These are phyloP conservation scores for Candida albicans DNA, from an alignment of 1,139 yeast species.

Conservation along the genomic window DNA sequence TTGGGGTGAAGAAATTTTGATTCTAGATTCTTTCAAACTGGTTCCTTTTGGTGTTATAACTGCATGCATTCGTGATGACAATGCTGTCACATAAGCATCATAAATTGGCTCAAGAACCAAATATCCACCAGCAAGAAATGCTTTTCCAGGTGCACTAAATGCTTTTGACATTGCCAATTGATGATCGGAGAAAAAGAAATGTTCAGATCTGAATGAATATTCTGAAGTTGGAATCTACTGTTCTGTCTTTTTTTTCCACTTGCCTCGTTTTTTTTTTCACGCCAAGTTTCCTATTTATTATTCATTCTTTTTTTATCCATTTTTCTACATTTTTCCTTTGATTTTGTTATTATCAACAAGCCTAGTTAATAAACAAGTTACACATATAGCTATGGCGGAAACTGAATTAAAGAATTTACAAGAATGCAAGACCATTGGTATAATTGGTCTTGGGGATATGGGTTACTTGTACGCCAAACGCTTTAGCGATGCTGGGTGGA, in stretches of 20 bases:
- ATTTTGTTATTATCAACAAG: too few relatives aligned
- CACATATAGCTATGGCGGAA: slow-evolving; percentile 10
- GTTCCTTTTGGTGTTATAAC: slow-evolving; percentile 33
- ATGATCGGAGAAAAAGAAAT: neutral
- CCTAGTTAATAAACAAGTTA: too few relatives aligned
- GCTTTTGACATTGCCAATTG: slow-evolving; percentile 21
- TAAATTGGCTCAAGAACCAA: slow-evolving; percentile 79
- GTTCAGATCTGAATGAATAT: neutral
- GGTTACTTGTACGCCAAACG: slow-evolving; percentile 81
- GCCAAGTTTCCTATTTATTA: too few relatives aligned
- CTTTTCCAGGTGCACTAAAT: slow-evolving; percentile 95
- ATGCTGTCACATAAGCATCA: slow-evolving; percentile 79
- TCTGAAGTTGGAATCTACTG: neutral
- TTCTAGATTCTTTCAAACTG: slow-evolving; percentile 18
- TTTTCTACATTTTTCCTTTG: too few relatives aligned
- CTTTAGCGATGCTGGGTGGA: slow-evolving; percentile 85
- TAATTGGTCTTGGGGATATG: slow-evolving; percentile 97
- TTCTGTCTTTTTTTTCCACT: neutral
- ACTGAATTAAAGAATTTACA: slow-evolving; percentile 11
- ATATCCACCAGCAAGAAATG: slow-evolving; percentile 91
- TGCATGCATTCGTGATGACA: slow-evolving; percentile 89
- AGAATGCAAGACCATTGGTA: slow-evolving; percentile 63
- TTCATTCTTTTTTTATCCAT: too few relatives aligned
- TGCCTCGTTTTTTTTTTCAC: neutral
- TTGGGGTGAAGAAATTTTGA: slow-evolving; percentile 74